Base-by-base conservation (phyloP, 148 eudicot genomes). In the Silene uniflora region DNA sequence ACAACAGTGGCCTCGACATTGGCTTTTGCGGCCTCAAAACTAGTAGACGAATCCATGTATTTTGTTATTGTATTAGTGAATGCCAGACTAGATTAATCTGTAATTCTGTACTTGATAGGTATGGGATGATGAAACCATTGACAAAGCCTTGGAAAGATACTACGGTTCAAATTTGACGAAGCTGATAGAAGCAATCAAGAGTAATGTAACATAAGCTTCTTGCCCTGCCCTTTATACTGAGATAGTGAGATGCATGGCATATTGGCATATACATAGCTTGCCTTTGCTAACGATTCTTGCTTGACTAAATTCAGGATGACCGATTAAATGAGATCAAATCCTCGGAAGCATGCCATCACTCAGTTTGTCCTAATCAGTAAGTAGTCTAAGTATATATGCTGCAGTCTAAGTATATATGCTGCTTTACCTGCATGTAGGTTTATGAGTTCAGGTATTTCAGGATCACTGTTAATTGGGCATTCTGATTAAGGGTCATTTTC, bases 281-380 rank as follows among this genome's bases (percentile, higher is more conserved):
- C 8, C n/a, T 6, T 35, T 62, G 19, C 74, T 24, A n/a, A 18
- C 23, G 10, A 69, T 24, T 63, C 56, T n/a, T 32, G 5, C 6
- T 71, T 54, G 32, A 54, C 39, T 75, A 60, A 59, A 74, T 16
- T 62, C 73, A 90, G 97, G 88, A 81, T 71, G 82, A 73, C 44
- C 81, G 89, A 89, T 71, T 79, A 55, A 71, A 66, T 75, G 89
- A 87, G 32, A 60, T 79, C 68, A 59, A 46, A n/a, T 77, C 75
- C 22, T 78, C 85, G 90, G 70, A 73, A 75, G 82, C 78, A 77
- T 92, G 92, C 78, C 74, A 81, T 13, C 81, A 66, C 29, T 81
- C 88, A 35, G 89, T 78, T 78, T 91, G 97, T 70, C 88, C 92
- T 22, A 85, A 91, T 32, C 86, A 84, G 97, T 91, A 85, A 82